phyloP scores from a whole-genome alignment of 208 protist species.

The Acanthamoeba triangularis region DNA sequence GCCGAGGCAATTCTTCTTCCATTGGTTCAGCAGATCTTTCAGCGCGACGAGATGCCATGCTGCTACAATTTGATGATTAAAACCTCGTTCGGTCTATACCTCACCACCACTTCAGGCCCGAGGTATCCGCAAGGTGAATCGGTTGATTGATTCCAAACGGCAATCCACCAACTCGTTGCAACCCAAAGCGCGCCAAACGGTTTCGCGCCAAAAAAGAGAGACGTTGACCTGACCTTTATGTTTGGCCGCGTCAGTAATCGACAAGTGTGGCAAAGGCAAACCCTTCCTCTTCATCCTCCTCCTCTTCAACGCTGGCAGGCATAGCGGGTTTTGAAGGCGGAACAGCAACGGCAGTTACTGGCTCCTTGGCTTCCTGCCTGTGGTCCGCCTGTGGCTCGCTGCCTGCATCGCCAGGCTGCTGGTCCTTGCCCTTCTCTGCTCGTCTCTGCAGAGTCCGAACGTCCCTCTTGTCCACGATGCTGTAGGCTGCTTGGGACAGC shows the following conservation, averaged over 20 bases:
- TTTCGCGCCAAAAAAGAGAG: background rate
- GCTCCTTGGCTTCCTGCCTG: background rate
- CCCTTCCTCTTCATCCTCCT: conserved; percentile 28
- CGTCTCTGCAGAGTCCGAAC: background rate
- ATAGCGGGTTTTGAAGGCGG: background rate
- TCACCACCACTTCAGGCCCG: background rate
- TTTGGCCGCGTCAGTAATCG: conserved; percentile 14
- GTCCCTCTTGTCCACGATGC: conserved; percentile 7
- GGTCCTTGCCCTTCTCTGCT: background rate
- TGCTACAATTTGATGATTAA: background rate
- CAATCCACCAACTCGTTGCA: background rate
- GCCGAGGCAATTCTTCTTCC: background rate
- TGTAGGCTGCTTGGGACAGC: background rate
- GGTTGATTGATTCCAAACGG: background rate
- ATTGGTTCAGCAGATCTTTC: background rate
- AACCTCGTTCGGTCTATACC: background rate
- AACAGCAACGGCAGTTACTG: background rate
- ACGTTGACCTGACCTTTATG: background rate
- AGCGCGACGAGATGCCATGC: background rate
- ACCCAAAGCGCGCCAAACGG: background rate
- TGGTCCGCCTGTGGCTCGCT: background rate
- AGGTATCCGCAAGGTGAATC: background rate
- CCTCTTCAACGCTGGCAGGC: background rate
- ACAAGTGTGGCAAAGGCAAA: conserved; percentile 48
- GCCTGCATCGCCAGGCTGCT: background rate